Percentiles rank a stretch among this genome's conserved stretches.
Conservation (phyloP, 345 rosid genomes). For the Hibiscus syriacus region DNA sequence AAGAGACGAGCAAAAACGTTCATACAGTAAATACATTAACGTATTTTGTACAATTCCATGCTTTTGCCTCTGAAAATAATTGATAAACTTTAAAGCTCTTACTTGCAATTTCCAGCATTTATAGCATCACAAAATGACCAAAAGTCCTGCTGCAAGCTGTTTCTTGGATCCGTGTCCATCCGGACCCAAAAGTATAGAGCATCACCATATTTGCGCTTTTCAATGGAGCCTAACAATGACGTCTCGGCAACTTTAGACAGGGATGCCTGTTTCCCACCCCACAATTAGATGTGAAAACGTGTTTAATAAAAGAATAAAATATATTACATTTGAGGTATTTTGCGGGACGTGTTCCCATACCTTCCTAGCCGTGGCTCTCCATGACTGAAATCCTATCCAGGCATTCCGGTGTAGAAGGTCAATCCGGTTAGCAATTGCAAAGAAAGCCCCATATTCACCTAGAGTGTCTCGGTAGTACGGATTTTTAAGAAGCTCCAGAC, state of each 20-base stretch:
- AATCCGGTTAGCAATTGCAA: constrained; percentile 73
- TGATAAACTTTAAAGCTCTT: constrained; percentile 17
- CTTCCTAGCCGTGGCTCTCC: constrained; percentile 95
- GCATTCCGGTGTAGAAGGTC: constrained; percentile 86
- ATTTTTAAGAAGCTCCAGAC: constrained; percentile 64
- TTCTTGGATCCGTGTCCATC: constrained; percentile 88
- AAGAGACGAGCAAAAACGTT: not conserved
- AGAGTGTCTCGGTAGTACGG: constrained; percentile 79
- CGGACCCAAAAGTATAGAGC: too few relatives aligned
- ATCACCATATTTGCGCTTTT: constrained; percentile 63
- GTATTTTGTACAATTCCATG: too few relatives aligned
- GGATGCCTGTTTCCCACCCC: constrained; percentile 50
- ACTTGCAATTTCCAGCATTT: constrained; percentile 97
- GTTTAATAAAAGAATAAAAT: constrained; percentile 13
- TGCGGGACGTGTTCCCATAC: constrained; percentile 26
- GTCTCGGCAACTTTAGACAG: constrained; percentile 60
- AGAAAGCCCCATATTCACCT: constrained; percentile 90
- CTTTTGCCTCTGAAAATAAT: too few relatives aligned
- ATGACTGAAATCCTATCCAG: constrained; percentile 98
- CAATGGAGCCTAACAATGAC: constrained; percentile 57
- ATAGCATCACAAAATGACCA: constrained; percentile 97
- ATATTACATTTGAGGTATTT: not conserved
- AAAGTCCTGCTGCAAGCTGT: constrained; percentile 57
- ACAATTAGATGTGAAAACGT: constrained; percentile 9
- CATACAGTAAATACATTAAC: not conserved